These are phyloP conservation scores for Amaranthus tricolor DNA, from an alignment of 179 eudicot species.

Conservation along the genomic window DNA sequence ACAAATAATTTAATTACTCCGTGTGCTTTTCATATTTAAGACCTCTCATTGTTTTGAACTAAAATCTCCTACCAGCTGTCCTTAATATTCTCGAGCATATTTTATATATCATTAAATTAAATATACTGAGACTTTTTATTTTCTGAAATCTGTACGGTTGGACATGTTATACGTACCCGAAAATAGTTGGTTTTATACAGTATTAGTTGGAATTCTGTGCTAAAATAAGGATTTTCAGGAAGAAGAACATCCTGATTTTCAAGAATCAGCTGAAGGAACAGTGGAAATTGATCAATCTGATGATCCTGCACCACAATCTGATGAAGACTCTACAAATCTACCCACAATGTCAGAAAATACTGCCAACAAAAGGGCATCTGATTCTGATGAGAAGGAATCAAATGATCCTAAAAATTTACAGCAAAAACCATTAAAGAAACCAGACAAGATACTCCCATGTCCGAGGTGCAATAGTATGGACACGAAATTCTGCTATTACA, in stretches of 20 bases:
- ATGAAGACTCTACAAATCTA: constrained; percentile 23
- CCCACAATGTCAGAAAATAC: constrained; percentile 28
- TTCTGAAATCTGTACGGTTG: no score
- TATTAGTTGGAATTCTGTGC: background rate
- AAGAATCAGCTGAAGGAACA: constrained; percentile 40
- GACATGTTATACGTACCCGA: no score
- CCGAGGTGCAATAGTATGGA: constrained; percentile 95
- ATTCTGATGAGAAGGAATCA: constrained; percentile 28
- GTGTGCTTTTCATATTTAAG: no score
- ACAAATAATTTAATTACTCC: no score
- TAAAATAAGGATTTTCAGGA: constrained; percentile 15
- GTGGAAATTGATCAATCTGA: constrained; percentile 25
- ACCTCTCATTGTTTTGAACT: no score
- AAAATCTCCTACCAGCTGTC: no score
- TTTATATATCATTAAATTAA: no score
- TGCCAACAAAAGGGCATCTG: constrained; percentile 33
- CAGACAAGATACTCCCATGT: constrained; percentile 82
- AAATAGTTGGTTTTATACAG: no score
- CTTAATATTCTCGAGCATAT: no score
- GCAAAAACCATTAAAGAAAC: constrained; percentile 62
- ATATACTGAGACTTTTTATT: no score
- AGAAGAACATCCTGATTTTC: constrained; percentile 17
- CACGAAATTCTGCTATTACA: constrained; percentile 83
- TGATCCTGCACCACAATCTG: background rate
- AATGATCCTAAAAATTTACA: constrained; percentile 30